Conservation (phyloP, 2,329 filamentous ascomycete species). For the Colletotrichum somersetense region DNA sequence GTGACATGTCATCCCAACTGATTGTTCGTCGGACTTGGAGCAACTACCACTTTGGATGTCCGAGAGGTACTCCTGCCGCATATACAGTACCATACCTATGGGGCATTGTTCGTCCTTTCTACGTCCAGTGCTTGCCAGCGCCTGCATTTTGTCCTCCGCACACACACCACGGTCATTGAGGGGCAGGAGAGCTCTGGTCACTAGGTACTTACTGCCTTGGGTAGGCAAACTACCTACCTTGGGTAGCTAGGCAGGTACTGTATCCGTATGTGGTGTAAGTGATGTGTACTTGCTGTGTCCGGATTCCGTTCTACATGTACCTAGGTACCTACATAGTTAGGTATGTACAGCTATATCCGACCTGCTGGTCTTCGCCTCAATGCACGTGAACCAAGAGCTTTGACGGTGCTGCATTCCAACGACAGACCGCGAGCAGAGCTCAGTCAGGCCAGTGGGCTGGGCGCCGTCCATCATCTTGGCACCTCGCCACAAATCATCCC, state of each 20-base stretch:
- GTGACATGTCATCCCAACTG: no score
- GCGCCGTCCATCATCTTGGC: background rate
- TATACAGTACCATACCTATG: no score
- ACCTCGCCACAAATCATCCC: slow-evolving; percentile 1
- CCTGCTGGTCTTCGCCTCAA: background rate
- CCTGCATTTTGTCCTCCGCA: background rate
- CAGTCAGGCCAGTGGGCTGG: no score
- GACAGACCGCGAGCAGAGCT: no score
- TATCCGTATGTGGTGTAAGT: no score
- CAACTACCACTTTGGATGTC: background rate
- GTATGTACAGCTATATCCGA: background rate
- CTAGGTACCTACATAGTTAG: no score
- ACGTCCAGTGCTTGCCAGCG: background rate
- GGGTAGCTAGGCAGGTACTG: background rate
- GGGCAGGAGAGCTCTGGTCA: background rate
- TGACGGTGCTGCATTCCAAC: slow-evolving; percentile 13
- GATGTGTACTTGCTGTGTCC: background rate
- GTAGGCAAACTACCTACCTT: no score
- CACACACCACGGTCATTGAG: background rate
- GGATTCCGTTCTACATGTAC: background rate
- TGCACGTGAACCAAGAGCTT: background rate
- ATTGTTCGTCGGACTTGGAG: background rate
- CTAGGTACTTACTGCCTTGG: background rate
- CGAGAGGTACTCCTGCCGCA: background rate
- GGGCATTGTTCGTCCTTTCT: background rate